Conservation (phyloP, 768 basidiomycete genomes). For the Mycena alexandri region DNA sequence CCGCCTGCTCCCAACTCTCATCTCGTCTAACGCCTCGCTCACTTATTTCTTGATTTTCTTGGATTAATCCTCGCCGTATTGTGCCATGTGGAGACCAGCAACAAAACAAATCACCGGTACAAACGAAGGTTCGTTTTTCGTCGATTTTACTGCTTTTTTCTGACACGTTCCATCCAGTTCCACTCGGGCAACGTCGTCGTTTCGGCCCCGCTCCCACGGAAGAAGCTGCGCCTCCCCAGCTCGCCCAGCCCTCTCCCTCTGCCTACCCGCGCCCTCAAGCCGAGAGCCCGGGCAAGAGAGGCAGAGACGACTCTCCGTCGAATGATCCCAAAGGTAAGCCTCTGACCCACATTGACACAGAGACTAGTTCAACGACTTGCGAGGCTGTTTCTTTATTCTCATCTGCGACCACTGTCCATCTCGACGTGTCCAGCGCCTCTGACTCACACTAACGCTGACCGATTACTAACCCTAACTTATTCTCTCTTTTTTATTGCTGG, state of each 20-base stretch:
- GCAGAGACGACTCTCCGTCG: slow-evolving; percentile 75
- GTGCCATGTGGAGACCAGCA: slow-evolving; percentile 87
- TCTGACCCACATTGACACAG: slow-evolving; percentile 46
- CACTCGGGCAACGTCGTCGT: slow-evolving; percentile 88
- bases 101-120: slow-evolving; percentile 93
- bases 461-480: slow-evolving; percentile 56
- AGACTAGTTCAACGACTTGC: slow-evolving; percentile 53
- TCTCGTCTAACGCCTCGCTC: slow-evolving; percentile 39
- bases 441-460: slow-evolving; percentile 68
- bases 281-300: slow-evolving; percentile 69
- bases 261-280: slow-evolving; percentile 80
- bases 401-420: slow-evolving; percentile 43
- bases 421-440: slow-evolving; percentile 53
- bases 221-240: slow-evolving; percentile 84
- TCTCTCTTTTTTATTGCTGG: slow-evolving; percentile 26
- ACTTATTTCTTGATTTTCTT: slow-evolving; percentile 41
- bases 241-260: slow-evolving; percentile 89
- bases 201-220: slow-evolving; percentile 92
- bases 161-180: slow-evolving; percentile 60
- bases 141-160: slow-evolving; percentile 21
- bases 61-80: slow-evolving; percentile 50
- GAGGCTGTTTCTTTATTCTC: slow-evolving; percentile 28
- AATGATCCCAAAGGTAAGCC: slow-evolving; percentile 82
- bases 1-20: slow-evolving; percentile 48
- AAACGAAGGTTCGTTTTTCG: slow-evolving; percentile 82